These are phyloP conservation scores for Pleoardoris graminearum DNA, from an alignment of 2,329 filamentous ascomycete genomes.

Conservation along the genomic window DNA sequence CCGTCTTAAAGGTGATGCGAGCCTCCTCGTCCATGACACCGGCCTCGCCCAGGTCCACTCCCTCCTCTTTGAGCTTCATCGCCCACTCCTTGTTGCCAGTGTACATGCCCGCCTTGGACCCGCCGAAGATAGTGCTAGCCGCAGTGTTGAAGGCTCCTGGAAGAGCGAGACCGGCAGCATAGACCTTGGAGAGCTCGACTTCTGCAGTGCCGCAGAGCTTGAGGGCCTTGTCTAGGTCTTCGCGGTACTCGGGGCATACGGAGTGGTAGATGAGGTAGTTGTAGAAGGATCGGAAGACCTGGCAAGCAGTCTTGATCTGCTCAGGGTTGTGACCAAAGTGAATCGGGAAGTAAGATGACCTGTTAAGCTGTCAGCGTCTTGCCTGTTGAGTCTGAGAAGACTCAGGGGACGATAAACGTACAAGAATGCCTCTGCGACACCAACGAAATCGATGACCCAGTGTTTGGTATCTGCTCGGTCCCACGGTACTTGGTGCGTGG, in stretches of 20 bases:
- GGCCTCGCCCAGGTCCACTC: conserved; percentile 21
- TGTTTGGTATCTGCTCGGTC: conserved; percentile 55
- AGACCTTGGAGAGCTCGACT: conserved; percentile 66
- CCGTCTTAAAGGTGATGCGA: conserved; percentile 55
- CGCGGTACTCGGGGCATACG: conserved; percentile 79
- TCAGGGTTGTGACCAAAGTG: conserved; percentile 57
- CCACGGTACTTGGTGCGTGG: conserved; percentile 62
- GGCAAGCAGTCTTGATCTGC: conserved; percentile 62
- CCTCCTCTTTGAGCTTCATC: conserved; percentile 26
- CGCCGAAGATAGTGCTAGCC: conserved; percentile 69
- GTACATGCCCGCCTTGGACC: conserved; percentile 51
- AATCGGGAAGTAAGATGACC: conserved; percentile 58
- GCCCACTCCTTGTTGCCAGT: conserved; percentile 50
- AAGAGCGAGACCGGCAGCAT: conserved; percentile 56
- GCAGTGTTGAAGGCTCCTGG: conserved; percentile 83
- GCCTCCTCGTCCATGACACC: conserved; percentile 54
- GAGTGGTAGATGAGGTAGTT: conserved; percentile 83
- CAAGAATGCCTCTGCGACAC: conserved; percentile 77
- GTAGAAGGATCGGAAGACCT: conserved; percentile 81
- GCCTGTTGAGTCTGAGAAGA: neutral
- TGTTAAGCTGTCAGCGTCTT: conserved; percentile 43
- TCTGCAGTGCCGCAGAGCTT: conserved; percentile 68
- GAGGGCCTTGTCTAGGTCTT: conserved; percentile 68
- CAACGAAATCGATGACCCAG: conserved; percentile 81
- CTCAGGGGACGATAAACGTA: conserved; percentile 48